phyloP scores from a whole-genome alignment of 495 filamentous ascomycete species.

The Xylaria cubensis region DNA sequence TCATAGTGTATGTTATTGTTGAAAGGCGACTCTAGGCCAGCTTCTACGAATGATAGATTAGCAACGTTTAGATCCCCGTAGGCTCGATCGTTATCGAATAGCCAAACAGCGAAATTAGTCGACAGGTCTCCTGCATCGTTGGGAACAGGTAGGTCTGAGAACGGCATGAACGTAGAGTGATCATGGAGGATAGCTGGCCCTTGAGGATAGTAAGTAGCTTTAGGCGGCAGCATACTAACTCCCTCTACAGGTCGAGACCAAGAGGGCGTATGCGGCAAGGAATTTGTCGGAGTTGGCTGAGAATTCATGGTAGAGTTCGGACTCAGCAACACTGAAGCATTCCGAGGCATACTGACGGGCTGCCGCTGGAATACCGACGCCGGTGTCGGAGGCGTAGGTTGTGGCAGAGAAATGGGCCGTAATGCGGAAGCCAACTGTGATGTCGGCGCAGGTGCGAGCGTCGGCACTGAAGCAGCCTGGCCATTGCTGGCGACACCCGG shows the following conservation, averaged over 20 bases:
- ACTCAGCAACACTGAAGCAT: slow-evolving; percentile 54
- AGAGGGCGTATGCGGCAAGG: slow-evolving; percentile 29
- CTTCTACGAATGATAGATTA: slow-evolving; percentile 54
- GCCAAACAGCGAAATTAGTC: slow-evolving; percentile 57
- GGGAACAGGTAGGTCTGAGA: slow-evolving; percentile 44
- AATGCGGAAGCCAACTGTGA: slow-evolving; percentile 23
- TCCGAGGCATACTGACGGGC: slow-evolving; percentile 50
- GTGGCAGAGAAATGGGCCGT: slow-evolving; percentile 30
- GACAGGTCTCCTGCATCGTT: slow-evolving; percentile 42
- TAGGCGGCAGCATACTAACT: slow-evolving; percentile 53
- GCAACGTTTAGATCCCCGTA: slow-evolving; percentile 50
- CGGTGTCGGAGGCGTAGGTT: slow-evolving; percentile 35
- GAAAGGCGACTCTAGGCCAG: slow-evolving; percentile 57
- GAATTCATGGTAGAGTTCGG: slow-evolving; percentile 46
- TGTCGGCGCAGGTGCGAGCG: slow-evolving; percentile 31
- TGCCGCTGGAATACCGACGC: slow-evolving; percentile 38
- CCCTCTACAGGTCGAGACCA: slow-evolving; percentile 50
- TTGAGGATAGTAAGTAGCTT: slow-evolving; percentile 50
- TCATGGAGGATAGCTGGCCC: slow-evolving; percentile 43
- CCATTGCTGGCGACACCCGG: slow-evolving; percentile 35
- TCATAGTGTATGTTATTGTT: slow-evolving; percentile 61
- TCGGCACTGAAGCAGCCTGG: slow-evolving; percentile 31
- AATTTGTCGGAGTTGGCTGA: slow-evolving; percentile 38
- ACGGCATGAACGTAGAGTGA: slow-evolving; percentile 45
- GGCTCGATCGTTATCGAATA: slow-evolving; percentile 53